phyloP scores from a whole-genome alignment of 805 yeast genomes.

The Ogataea paraovalis region DNA sequence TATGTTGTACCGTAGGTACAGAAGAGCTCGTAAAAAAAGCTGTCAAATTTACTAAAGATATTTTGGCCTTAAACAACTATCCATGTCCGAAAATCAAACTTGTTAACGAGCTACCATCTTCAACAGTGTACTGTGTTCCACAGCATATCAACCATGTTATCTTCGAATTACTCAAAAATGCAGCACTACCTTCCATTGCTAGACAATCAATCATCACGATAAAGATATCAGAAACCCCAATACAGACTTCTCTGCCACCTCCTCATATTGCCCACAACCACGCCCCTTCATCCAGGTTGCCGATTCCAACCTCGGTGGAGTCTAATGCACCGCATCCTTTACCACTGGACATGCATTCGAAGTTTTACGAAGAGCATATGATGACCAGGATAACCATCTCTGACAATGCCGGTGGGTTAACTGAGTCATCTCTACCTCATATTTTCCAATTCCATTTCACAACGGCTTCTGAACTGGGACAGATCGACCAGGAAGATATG shows the following conservation, averaged over 20 bases:
- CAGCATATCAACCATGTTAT: constrained; percentile 29
- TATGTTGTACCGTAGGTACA: constrained; percentile 14
- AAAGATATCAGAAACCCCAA: constrained; percentile 4
- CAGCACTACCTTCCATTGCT: constrained; percentile 27
- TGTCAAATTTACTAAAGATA: constrained; percentile 20
- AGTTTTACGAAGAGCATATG: background rate
- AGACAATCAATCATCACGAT: constrained; percentile 17
- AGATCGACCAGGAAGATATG: constrained; percentile 12
- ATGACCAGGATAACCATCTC: constrained; percentile 18
- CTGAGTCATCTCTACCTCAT: constrained; percentile 13
- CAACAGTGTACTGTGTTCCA: constrained; percentile 20
- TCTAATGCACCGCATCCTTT: background rate
- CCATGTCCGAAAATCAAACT: constrained; percentile 27
- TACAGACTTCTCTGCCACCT: background rate
- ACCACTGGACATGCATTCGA: background rate
- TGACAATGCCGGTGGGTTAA: constrained; percentile 31
- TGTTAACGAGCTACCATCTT: background rate
- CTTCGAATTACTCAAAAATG: constrained; percentile 30
- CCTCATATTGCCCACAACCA: background rate
- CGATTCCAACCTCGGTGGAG: background rate
- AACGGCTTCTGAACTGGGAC: constrained; percentile 14
- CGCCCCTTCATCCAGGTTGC: background rate
- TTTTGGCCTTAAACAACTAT: constrained; percentile 26
- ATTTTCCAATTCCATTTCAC: constrained; percentile 33
- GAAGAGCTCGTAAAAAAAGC: constrained; percentile 13